Percentiles rank a stretch among this genome's conserved stretches.
These are phyloP conservation scores for Colletotrichum costaricense DNA, from an alignment of 2,329 filamentous ascomycete species.

Conservation along the genomic window DNA sequence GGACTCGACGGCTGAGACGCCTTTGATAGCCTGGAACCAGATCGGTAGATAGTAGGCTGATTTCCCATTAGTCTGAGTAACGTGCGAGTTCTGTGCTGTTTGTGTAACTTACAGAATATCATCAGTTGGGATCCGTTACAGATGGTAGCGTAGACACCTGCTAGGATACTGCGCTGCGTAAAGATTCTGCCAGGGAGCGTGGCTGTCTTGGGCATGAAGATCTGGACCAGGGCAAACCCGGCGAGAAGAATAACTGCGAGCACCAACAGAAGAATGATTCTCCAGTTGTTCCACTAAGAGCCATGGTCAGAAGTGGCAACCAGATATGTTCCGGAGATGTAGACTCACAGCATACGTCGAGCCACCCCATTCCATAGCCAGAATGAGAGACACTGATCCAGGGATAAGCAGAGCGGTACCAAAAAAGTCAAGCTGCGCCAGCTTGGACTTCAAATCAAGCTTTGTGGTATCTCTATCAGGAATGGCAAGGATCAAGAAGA, in stretches of 20 bases:
- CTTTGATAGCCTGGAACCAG: slow-evolving; percentile 59
- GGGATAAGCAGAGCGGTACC: slow-evolving; percentile 31
- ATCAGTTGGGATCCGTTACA: slow-evolving; percentile 62
- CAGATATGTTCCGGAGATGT: not conserved
- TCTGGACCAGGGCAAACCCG: slow-evolving; percentile 55
- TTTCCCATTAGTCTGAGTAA: slow-evolving; percentile 46
- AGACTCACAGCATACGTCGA: slow-evolving; percentile 40
- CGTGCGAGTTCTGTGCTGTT: rapidly evolving
- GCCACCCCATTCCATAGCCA: slow-evolving; percentile 61
- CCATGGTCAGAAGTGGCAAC: not conserved
- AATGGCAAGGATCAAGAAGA: slow-evolving; percentile 38
- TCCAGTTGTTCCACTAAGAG: slow-evolving; percentile 51
- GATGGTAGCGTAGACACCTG: slow-evolving; percentile 57
- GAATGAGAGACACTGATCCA: slow-evolving; percentile 53
- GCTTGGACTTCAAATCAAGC: slow-evolving; percentile 38
- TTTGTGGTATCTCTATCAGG: slow-evolving; percentile 29
- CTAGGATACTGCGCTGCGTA: slow-evolving; percentile 54
- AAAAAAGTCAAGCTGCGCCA: slow-evolving; percentile 42
- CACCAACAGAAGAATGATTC: slow-evolving; percentile 57
- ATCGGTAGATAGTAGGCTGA: slow-evolving; percentile 54
- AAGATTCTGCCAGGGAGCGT: slow-evolving; percentile 56
- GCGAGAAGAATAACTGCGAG: slow-evolving; percentile 58
- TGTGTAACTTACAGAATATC: slow-evolving; percentile 48
- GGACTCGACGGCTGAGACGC: slow-evolving; percentile 49
- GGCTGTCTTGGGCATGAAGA: slow-evolving; percentile 48